These are phyloP conservation scores for Apiospora arundinis DNA, from an alignment of 2,329 filamentous ascomycete species.

Conservation along the genomic window DNA sequence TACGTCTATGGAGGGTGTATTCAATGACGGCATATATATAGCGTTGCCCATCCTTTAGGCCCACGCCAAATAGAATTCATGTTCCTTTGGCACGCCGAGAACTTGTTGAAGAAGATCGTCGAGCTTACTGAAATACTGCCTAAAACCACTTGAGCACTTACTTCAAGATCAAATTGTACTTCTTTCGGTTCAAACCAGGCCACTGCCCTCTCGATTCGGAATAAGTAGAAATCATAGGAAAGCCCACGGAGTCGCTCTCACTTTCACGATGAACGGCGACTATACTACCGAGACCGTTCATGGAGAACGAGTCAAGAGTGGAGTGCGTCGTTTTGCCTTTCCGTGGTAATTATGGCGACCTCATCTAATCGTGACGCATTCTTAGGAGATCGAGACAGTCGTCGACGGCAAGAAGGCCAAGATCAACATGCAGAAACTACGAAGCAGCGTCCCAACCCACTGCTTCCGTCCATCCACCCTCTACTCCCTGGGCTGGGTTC, in stretches of 20 bases:
- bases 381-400: constrained; percentile 26
- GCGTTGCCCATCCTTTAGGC: background rate
- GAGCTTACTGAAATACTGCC: too few species aligned
- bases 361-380: background rate
- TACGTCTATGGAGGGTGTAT: background rate
- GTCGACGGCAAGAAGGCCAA: constrained; percentile 24
- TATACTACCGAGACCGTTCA: constrained; percentile 30
- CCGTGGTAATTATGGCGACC: background rate
- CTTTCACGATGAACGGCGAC: constrained; percentile 1
- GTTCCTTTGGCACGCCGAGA: too few species aligned
- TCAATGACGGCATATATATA: background rate
- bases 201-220: too few species aligned
- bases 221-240: background rate
- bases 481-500: constrained; percentile 59
- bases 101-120: background rate
- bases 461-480: constrained; percentile 62
- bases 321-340: constrained; percentile 14
- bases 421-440: constrained; percentile 50
- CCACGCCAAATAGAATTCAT: too few species aligned
- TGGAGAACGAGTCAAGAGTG: constrained; percentile 25
- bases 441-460: constrained; percentile 61
- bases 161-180: too few species aligned
- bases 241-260: background rate
- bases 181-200: too few species aligned
- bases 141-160: too few species aligned